Evolutionary conservation across 371 early-diverging fungal genomes (phyloP), one percentile per base, ranked within the genome.

Genomic region (Mortierella sp.): DNA sequence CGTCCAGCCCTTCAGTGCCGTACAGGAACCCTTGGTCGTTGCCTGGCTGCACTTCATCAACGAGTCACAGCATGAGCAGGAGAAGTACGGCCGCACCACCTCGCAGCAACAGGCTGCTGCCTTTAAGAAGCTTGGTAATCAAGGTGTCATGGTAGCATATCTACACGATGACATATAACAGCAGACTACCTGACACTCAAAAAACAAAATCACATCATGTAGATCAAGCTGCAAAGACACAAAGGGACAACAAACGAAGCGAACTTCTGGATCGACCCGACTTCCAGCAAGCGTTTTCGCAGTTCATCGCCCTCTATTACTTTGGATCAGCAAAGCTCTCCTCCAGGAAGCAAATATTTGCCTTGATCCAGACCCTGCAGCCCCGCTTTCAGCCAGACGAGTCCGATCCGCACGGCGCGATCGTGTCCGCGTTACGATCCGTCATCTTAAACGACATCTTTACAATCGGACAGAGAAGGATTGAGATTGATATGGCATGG

Each of bases 401-500:
- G 39, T 26, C 65, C 0, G 61, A 69, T 65, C 70, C 46, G 50
- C 39, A 57, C 19, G 78, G 78, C 1, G 44, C 60, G 2, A 47
- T 76, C 19, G 78, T 70, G 21, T 39, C 64, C 0, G 57, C 78
- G 0, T 54, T 76, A 19, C 78, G 78, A 50, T 76, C 78, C 0
- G 70, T 65, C 14, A 61, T 76, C 28, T 58, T 54, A 50, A 64
- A 52, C 24, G 66, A 70, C 19, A 56, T 76, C 42, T 60, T 76
- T 37, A n/a, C 50, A 5, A 28, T 53, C 24, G 52, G 39, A 17
- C 23, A 51, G 17, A 50, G 65, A 17, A 37, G 48, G n/a, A 61
- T 70, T 27, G 65, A 70, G 31, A 76, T 76, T 46, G 78, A 76
- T 21, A 76, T 76, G 78, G 65, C 78, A 26, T 70, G 64, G 65